A percentile compares a stretch with the other conserved stretches of the same genome.
phyloP scores from a whole-genome alignment of 225 moss, liverwort and hornwort genomes.

The Pleurozium schreberi region DNA sequence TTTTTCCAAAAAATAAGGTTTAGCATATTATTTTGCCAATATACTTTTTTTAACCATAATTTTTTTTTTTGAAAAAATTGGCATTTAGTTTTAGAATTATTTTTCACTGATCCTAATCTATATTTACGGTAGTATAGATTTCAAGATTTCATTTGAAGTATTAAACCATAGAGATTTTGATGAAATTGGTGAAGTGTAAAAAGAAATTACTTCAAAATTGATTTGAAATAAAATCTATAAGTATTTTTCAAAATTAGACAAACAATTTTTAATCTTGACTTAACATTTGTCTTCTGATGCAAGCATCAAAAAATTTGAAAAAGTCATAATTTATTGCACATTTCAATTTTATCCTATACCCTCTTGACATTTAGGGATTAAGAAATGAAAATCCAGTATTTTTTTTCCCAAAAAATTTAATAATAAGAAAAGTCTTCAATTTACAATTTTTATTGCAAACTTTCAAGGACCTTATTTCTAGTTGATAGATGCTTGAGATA shows the following conservation, averaged over 20 bases:
- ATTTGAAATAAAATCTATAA: background rate
- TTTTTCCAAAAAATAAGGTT: too few relatives aligned
- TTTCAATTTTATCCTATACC: background rate
- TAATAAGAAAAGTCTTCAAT: background rate
- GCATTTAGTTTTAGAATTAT: too few relatives aligned
- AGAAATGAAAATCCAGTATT: background rate
- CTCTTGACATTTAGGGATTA: background rate
- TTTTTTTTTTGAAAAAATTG: too few relatives aligned
- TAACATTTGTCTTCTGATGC: background rate
- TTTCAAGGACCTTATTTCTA: background rate
- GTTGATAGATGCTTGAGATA: background rate
- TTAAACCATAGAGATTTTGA: background rate
- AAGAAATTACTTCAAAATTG: background rate
- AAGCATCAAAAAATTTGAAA: background rate
- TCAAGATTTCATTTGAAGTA: background rate
- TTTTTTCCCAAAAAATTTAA: background rate
- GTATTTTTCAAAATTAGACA: background rate
- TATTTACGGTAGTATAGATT: background rate
- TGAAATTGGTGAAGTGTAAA: too few relatives aligned
- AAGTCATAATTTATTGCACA: background rate
- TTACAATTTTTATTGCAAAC: rapidly evolving
- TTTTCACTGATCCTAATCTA: too few relatives aligned
- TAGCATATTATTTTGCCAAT: too few relatives aligned
- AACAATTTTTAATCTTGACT: background rate
- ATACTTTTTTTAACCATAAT: too few relatives aligned